Percentiles rank a stretch among this genome's conserved stretches.
Evolutionary conservation across 2,329 filamentous ascomycete species (phyloP).

Genomic region (Westerdykella ornata): DNA sequence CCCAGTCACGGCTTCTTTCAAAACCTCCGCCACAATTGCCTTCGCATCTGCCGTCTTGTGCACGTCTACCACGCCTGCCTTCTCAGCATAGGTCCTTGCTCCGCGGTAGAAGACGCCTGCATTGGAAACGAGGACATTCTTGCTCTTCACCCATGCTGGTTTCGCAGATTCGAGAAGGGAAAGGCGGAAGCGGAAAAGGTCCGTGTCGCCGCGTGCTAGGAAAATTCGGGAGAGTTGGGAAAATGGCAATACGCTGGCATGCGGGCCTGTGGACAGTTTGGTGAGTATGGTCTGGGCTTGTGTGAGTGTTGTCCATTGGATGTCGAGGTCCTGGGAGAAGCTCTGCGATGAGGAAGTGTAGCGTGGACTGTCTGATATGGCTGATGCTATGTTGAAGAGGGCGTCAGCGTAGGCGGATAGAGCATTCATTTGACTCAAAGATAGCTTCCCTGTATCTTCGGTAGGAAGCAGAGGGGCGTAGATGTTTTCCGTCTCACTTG

Average conservation of each 20-base stretch:
- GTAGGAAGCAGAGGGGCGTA: conserved; percentile 28
- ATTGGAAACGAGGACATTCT: conserved; percentile 29
- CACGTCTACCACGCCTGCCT: conserved; percentile 31
- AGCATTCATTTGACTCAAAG: conserved; percentile 47
- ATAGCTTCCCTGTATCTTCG: conserved; percentile 24
- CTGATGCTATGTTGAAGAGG: conserved; percentile 49
- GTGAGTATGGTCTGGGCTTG: conserved; percentile 27
- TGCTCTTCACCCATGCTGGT: conserved; percentile 28
- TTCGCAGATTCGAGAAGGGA: conserved; percentile 17
- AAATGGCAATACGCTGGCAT: conserved; percentile 14
- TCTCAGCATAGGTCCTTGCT: conserved; percentile 28
- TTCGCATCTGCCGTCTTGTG: conserved; percentile 43
- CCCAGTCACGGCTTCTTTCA: conserved; percentile 37
- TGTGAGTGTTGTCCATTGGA: conserved; percentile 31
- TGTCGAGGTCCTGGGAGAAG: conserved; percentile 13
- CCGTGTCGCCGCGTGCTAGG: conserved; percentile 28
- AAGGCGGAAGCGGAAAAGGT: conserved; percentile 32
- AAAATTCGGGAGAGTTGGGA: conserved; percentile 28
- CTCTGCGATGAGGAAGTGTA: conserved; percentile 12
- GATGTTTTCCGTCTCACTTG: conserved; percentile 33
- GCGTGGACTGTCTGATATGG: conserved; percentile 30
- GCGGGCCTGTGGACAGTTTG: conserved; percentile 13
- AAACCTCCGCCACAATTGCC: conserved; percentile 43
- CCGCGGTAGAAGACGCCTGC: conserved; percentile 37
- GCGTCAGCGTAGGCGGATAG: conserved; percentile 53